Evolutionary conservation across 1,284 basidiomycete genomes (phyloP).

Genomic region (Inonotus obliquus): DNA sequence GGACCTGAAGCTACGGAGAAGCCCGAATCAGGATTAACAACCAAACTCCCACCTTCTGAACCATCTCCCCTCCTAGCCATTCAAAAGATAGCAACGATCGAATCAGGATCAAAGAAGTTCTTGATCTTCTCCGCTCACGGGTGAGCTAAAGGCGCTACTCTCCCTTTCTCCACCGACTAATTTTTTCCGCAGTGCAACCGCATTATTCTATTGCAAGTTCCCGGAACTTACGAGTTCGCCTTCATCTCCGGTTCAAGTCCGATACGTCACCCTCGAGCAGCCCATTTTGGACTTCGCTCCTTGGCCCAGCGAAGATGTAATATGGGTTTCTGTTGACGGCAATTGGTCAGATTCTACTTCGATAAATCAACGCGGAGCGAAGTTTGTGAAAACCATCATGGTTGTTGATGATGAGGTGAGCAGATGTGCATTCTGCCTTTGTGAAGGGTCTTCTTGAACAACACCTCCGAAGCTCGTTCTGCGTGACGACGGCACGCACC

Average conservation of each 20-base stretch:
- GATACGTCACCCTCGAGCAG: constrained; percentile 44
- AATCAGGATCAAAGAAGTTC: constrained; percentile 30
- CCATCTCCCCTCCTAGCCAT: constrained; percentile 45
- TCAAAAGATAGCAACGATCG: constrained; percentile 39
- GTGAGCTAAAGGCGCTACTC: constrained; percentile 36
- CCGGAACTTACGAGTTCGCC: constrained; percentile 26
- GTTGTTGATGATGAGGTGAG: constrained; percentile 8
- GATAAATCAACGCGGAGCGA: neutral
- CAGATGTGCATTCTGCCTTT: neutral
- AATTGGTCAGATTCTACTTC: constrained; percentile 27
- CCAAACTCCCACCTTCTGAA: constrained; percentile 20
- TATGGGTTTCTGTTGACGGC: constrained; percentile 12
- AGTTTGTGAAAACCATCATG: neutral
- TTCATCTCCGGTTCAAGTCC: constrained; percentile 28
- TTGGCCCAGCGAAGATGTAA: constrained; percentile 24
- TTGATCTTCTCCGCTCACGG: constrained; percentile 66
- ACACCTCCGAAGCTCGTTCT: neutral
- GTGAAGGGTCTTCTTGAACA: neutral
- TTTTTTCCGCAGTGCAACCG: constrained; percentile 47
- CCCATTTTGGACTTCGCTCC: constrained; percentile 59
- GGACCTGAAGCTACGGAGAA: constrained; percentile 16
- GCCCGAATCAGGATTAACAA: constrained; percentile 7
- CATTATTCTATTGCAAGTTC: constrained; percentile 52
- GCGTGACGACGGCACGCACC: constrained; percentile 4
- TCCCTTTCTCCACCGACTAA: neutral